Conservation (phyloP, 148 eudicot genomes). For the Chenopodium suecicum region DNA sequence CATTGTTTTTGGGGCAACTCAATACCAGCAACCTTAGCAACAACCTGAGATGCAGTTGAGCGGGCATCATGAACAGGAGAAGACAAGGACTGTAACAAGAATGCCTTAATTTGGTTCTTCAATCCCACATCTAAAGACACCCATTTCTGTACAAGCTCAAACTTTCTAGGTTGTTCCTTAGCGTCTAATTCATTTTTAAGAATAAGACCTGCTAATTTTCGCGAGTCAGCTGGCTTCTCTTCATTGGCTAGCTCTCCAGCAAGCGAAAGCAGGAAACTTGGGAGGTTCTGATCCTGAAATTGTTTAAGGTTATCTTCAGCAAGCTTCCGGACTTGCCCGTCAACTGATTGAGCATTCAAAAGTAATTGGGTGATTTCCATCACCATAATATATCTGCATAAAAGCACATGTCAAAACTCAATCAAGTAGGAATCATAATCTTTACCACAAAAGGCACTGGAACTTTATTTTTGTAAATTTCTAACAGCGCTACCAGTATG, state of each 20-base stretch:
- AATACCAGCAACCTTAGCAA: constrained; percentile 96
- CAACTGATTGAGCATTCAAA: constrained; percentile 85
- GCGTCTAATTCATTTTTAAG: constrained; percentile 97
- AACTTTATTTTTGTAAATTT: neutral
- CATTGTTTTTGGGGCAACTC: constrained; percentile 94
- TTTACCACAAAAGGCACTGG: neutral
- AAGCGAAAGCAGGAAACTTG: constrained; percentile 73
- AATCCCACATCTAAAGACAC: constrained; percentile 64
- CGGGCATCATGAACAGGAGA: constrained; percentile 81
- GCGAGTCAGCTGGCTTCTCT: constrained; percentile 83
- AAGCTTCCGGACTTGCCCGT: constrained; percentile 73
- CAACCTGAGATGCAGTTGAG: constrained; percentile 92
- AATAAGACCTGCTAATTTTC: constrained; percentile 81
- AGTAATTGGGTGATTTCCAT: constrained; percentile 91
- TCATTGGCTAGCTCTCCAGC: constrained; percentile 87
- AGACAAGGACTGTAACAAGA: constrained; percentile 76
- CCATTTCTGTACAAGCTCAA: constrained; percentile 91
- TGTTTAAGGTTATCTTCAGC: constrained; percentile 85
- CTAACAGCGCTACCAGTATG: neutral
- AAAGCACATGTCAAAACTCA: constrained; percentile 10
- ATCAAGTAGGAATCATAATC: neutral
- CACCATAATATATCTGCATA: constrained; percentile 47
- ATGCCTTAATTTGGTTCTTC: constrained; percentile 78
- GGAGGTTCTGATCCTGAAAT: constrained; percentile 84
- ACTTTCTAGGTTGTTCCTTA: constrained; percentile 86